Base-by-base conservation (phyloP, 805 yeast genomes). In the Barnettozyma sp. region DNA sequence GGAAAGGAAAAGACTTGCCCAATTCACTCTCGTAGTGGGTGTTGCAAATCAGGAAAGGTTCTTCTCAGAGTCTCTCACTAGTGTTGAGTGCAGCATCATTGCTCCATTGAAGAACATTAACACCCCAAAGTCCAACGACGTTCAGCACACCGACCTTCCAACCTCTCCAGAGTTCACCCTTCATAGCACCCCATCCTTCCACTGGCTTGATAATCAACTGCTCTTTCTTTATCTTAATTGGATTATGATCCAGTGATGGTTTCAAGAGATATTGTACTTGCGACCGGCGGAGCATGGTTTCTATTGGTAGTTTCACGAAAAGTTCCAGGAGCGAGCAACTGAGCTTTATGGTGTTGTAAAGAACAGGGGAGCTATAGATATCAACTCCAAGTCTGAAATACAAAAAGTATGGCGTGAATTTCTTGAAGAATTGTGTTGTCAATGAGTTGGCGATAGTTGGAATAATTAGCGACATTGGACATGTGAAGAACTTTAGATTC, bases 101-200 rank as follows among this genome's bases (percentile, higher is more conserved):
- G 39, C 63, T 66, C 44, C 66, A 63, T 36, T 73, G 70, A 44
- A 81, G 52, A 35, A 82, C 60, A 35, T 73, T 69, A 45, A 82
- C 68, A 2, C 95, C 88, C 82, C 94, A 90, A 34, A 80, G 78
- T 9, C 95, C 92, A 33, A 83, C 57, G 4, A 84, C 72, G 42
- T 90, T 85, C 39, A 86, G 57, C 9, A 83, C 66, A 20, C 94
- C 94, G 27, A 86, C 78, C 55, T 85, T 73, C 97, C 97, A 90
- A 24, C 97, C 98, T 46, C 90, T 72, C 68, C 84, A 88, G 18
- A 80, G 56, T 2, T 67, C 71, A 27, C 70, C 70, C 57, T 39
- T 66, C 65, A 63, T 73, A 74, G 19, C 76, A 50, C 33, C 68
- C 68, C 46, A 54, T 51, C 78, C 79, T 6, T 66, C 70, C 10